A percentile compares a stretch with the other conserved stretches of the same genome.
Evolutionary conservation across 2,329 filamentous ascomycete species (phyloP).

Genomic region (Zymoseptoria tritici): DNA sequence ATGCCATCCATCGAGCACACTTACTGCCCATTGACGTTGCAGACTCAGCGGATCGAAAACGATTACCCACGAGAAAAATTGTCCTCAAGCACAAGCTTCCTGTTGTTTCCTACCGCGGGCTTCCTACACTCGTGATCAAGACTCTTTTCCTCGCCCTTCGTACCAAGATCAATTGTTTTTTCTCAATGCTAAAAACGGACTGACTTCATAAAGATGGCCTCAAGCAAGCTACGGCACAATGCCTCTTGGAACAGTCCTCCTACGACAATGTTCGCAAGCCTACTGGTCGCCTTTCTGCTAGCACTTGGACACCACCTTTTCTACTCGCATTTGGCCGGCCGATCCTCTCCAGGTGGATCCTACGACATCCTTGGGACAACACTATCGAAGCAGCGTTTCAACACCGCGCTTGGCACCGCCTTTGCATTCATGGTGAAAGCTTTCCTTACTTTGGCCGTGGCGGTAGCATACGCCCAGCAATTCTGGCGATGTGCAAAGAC

Average conservation of each 20-base stretch:
- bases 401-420: constrained; percentile 14
- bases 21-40: not conserved
- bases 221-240: not conserved
- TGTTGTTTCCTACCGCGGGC: not conserved
- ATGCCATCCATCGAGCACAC: too few species aligned
- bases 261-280: not conserved
- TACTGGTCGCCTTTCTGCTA: not conserved
- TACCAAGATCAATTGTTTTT: not conserved
- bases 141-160: not conserved
- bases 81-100: not conserved
- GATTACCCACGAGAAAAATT: not conserved
- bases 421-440: constrained; percentile 17
- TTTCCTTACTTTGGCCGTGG: constrained; percentile 6
- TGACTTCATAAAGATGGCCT: not conserved
- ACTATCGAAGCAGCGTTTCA: constrained; percentile 11
- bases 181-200: not conserved
- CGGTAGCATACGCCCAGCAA: constrained; percentile 12
- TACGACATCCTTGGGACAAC: not conserved
- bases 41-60: not conserved
- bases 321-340: constrained; percentile 7
- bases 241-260: not conserved
- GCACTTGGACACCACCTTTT: constrained; percentile 16
- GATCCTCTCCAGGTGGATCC: not conserved
- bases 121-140: not conserved
- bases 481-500: constrained; percentile 8